Evolutionary conservation across 164 flowering plant species (phyloP).

Genomic region (Nymphaea colorata): DNA sequence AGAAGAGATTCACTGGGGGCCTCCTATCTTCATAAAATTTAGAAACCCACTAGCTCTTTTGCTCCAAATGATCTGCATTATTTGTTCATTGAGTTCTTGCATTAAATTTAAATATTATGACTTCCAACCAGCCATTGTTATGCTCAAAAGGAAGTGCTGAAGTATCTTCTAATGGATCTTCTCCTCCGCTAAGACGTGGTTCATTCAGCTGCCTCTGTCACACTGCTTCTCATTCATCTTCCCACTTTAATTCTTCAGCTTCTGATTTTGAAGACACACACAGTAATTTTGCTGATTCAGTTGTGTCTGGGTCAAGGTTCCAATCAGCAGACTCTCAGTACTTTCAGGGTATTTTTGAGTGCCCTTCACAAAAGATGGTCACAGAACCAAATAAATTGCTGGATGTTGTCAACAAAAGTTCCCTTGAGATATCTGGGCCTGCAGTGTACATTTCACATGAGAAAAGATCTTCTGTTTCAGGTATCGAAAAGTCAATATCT

Average conservation of each 20-base stretch:
- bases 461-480: conserved; percentile 12
- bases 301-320: conserved; percentile 5
- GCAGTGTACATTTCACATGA: not conserved
- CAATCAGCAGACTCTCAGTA: conserved; percentile 21
- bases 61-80: conserved; percentile 1
- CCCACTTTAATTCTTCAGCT: not conserved
- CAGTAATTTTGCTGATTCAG: conserved; percentile 10
- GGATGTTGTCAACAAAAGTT: not conserved
- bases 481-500: conserved; percentile 33
- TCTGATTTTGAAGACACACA: conserved; percentile 21
- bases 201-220: conserved; percentile 24
- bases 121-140: conserved; percentile 40
- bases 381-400: not conserved
- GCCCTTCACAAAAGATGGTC: conserved; percentile 29
- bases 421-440: conserved; percentile 37
- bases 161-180: conserved; percentile 10
- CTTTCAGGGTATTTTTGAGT: conserved; percentile 24
- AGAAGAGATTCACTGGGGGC: conserved; percentile 6
- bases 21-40: conserved; percentile 1
- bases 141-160: conserved; percentile 13
- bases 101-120: conserved; percentile 26
- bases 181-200: conserved; percentile 10
- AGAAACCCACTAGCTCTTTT: not conserved
- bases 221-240: conserved; percentile 19
- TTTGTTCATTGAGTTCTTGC: conserved; percentile 22